These are phyloP conservation scores for Aspergillus novoparasiticus DNA, from an alignment of 2,329 filamentous ascomycete species.

Conservation along the genomic window DNA sequence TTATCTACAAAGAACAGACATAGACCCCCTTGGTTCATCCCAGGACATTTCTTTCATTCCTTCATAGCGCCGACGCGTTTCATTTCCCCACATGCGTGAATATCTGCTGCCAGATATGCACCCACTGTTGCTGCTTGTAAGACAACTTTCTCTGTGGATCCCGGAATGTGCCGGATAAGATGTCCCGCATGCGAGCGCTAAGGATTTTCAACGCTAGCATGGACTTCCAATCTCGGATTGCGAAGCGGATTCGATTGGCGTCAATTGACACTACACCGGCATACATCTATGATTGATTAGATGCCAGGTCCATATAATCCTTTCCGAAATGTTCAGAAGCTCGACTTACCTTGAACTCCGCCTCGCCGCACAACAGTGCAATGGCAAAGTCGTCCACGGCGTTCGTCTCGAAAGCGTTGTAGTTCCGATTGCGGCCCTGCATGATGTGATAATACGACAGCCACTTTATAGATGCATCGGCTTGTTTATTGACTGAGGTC, in stretches of 20 bases:
- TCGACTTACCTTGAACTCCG: slow-evolving; percentile 73
- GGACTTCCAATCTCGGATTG: slow-evolving; percentile 84
- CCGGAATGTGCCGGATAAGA: slow-evolving; percentile 69
- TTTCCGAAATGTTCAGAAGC: no score
- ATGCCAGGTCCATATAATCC: background rate
- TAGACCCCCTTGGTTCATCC: background rate
- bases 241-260: slow-evolving; percentile 81
- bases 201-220: slow-evolving; percentile 87
- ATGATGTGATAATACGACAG: slow-evolving; percentile 97
- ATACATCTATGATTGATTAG: slow-evolving; percentile 63
- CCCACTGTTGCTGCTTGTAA: slow-evolving; percentile 70
- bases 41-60: background rate
- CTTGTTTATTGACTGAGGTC: slow-evolving; percentile 80
- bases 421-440: slow-evolving; percentile 77
- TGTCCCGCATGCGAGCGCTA: slow-evolving; percentile 71
- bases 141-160: slow-evolving; percentile 48
- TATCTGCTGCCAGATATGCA: slow-evolving; percentile 72
- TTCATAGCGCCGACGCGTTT: background rate
- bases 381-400: slow-evolving; percentile 80
- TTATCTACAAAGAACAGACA: slow-evolving; percentile 1
- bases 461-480: slow-evolving; percentile 64
- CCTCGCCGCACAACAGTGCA: slow-evolving; percentile 82
- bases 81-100: slow-evolving; percentile 51
- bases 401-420: slow-evolving; percentile 89
- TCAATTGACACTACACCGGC: slow-evolving; percentile 85